Percentiles rank a stretch among this genome's conserved stretches.
These are phyloP conservation scores for Xylariaceae sp. DNA, from an alignment of 2,329 filamentous ascomycete genomes.

Conservation along the genomic window DNA sequence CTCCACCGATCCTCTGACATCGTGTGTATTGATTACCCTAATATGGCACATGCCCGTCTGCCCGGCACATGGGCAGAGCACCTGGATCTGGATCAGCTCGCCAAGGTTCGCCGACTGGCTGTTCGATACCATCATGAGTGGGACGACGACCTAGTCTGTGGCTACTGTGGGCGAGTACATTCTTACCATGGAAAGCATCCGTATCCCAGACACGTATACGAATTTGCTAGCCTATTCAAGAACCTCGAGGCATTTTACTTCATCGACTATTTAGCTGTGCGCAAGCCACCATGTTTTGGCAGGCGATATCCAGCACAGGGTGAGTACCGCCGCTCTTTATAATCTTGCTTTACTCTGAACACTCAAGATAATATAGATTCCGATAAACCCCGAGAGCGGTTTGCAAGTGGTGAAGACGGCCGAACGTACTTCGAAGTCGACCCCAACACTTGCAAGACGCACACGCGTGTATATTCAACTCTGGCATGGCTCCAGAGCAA, in stretches of 20 bases:
- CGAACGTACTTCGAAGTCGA: slow-evolving; percentile 36
- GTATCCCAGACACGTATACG: slow-evolving; percentile 41
- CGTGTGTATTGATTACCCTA: slow-evolving; percentile 33
- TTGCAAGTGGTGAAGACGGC: slow-evolving; percentile 27
- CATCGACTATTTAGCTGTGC: slow-evolving; percentile 41
- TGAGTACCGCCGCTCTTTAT: slow-evolving; percentile 11
- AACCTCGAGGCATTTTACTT: slow-evolving; percentile 44
- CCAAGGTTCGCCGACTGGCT: slow-evolving; percentile 38
- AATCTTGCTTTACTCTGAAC: not conserved
- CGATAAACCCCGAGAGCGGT: slow-evolving; percentile 22
- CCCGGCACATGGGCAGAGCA: slow-evolving; percentile 27
- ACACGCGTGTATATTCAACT: slow-evolving; percentile 35
- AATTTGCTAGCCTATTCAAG: slow-evolving; percentile 41
- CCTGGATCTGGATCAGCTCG: slow-evolving; percentile 28
- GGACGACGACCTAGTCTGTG: slow-evolving; percentile 36
- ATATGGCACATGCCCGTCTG: slow-evolving; percentile 15
- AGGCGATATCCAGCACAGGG: slow-evolving; percentile 10
- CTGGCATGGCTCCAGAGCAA: slow-evolving; percentile 38
- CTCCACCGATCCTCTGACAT: slow-evolving; percentile 29
- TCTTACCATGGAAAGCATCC: slow-evolving; percentile 25
- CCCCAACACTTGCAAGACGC: slow-evolving; percentile 35
- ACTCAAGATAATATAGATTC: slow-evolving; percentile 14
- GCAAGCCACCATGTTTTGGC: slow-evolving; percentile 22
- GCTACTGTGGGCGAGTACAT: slow-evolving; percentile 35
- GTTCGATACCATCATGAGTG: slow-evolving; percentile 42